Evolutionary conservation across 371 early-diverging fungal species (phyloP).

Genomic region (Choanephora cucurbitarum): DNA sequence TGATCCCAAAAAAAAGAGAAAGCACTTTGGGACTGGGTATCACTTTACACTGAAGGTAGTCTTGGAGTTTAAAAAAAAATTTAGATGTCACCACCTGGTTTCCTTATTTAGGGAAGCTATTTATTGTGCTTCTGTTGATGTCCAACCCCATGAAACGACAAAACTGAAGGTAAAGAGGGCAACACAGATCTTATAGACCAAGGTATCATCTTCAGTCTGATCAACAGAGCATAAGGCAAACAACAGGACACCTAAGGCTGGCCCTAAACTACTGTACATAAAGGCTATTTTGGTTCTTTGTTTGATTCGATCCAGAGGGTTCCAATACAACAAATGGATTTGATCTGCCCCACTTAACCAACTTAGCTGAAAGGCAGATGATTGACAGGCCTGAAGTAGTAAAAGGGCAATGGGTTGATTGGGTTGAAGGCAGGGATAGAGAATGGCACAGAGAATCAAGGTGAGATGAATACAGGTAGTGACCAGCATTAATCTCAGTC

Average conservation of each 20-base stretch:
- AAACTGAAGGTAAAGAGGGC: conserved; percentile 35
- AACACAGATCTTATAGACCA: conserved; percentile 29
- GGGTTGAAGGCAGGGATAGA: conserved; percentile 32
- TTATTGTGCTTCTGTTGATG: conserved; percentile 22
- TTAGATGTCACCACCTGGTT: background rate
- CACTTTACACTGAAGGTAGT: too few species aligned
- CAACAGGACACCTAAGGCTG: conserved; percentile 33
- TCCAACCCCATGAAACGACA: conserved; percentile 50
- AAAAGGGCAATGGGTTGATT: conserved; percentile 19
- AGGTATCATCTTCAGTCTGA: conserved; percentile 22
- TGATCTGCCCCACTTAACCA: conserved; percentile 37
- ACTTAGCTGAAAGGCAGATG: conserved; percentile 28
- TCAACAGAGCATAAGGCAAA: conserved; percentile 22
- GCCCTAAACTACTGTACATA: conserved; percentile 38
- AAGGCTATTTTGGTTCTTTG: conserved; percentile 33
- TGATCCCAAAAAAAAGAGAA: too few species aligned
- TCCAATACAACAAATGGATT: conserved; percentile 28
- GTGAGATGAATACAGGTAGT: conserved; percentile 29
- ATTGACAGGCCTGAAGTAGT: conserved; percentile 25
- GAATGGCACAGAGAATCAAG: conserved; percentile 30
- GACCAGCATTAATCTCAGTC: conserved; percentile 25
- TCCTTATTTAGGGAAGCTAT: background rate
- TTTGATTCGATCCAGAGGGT: conserved; percentile 33
- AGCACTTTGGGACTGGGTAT: too few species aligned
- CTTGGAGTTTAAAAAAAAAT: background rate